These are phyloP conservation scores for Ophiostoma angusticollis DNA, from an alignment of 2,329 filamentous ascomycete species.

Conservation along the genomic window DNA sequence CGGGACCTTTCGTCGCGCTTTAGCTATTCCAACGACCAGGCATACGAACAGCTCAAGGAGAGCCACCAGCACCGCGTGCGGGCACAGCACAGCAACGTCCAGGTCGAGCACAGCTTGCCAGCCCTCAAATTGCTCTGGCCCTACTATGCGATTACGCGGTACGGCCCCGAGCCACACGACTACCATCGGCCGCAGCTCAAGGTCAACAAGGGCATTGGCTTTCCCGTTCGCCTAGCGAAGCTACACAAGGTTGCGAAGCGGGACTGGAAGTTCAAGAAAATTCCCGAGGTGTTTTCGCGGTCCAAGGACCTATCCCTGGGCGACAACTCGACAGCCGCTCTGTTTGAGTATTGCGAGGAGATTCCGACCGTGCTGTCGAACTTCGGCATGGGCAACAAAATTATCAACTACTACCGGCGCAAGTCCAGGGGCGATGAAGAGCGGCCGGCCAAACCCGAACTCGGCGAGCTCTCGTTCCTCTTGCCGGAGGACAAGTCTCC, in stretches of 20 bases:
- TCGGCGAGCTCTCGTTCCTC: constrained; percentile 80
- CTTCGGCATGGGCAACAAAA: constrained; percentile 90
- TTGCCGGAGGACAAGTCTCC: constrained; percentile 91
- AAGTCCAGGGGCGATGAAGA: constrained; percentile 67
- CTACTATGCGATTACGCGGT: constrained; percentile 82
- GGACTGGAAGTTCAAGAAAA: constrained; percentile 64
- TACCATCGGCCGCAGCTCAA: constrained; percentile 74
- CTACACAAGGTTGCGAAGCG: constrained; percentile 62
- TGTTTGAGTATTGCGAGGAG: constrained; percentile 94
- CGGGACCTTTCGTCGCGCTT: constrained; percentile 70
- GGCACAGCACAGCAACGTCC: constrained; percentile 77
- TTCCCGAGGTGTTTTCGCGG: constrained; percentile 63
- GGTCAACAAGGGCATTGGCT: constrained; percentile 54
- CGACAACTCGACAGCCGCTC: constrained; percentile 76
- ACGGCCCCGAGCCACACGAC: constrained; percentile 54
- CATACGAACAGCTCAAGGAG: constrained; percentile 90
- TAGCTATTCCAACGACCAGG: constrained; percentile 92
- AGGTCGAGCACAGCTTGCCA: constrained; percentile 89
- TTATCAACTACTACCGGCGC: constrained; percentile 93
- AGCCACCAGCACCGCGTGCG: constrained; percentile 95
- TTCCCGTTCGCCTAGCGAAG: constrained; percentile 58
- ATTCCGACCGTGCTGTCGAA: constrained; percentile 85
- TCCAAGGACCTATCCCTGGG: constrained; percentile 75
- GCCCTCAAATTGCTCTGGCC: constrained; percentile 87
- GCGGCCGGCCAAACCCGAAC: constrained; percentile 62